A percentile compares a stretch with the other conserved stretches of the same genome.
phyloP scores from a whole-genome alignment of 352 stramenopile genomes.

The Blastocystis sp. region DNA sequence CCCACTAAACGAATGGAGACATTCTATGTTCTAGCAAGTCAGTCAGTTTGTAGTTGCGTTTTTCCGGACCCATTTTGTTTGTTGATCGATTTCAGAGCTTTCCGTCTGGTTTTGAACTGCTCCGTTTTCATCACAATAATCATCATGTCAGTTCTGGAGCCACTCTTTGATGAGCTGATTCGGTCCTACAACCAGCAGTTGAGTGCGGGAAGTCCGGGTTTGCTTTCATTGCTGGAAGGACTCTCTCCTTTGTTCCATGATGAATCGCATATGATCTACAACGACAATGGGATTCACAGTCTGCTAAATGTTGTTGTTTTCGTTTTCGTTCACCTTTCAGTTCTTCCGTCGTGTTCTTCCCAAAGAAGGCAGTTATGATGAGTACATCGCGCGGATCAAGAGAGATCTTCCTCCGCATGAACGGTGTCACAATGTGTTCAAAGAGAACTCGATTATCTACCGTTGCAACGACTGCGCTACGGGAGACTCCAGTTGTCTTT shows the following conservation, averaged over 20 bases:
- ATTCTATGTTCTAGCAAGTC: too few relatives aligned
- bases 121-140: too few relatives aligned
- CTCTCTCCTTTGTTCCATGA: not conserved
- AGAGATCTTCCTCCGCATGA: not conserved
- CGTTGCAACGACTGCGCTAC: conserved; percentile 57
- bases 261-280: not conserved
- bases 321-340: not conserved
- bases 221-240: not conserved
- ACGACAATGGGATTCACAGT: not conserved
- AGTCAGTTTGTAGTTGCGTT: too few relatives aligned
- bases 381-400: not conserved
- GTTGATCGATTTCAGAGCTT: too few relatives aligned
- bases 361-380: not conserved
- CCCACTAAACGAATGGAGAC: too few relatives aligned
- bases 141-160: too few relatives aligned
- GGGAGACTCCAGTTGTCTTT: conserved; percentile 58
- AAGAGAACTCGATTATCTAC: conserved; percentile 58
- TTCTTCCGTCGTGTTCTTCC: conserved; percentile 4
- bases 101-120: too few relatives aligned
- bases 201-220: not conserved
- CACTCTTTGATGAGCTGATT: too few relatives aligned
- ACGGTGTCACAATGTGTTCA: conserved; percentile 58
- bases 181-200: too few relatives aligned
- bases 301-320: not conserved
- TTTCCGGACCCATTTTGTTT: too few relatives aligned